Evolutionary conservation across 768 basidiomycete species (phyloP), one percentile per base, ranked within the genome.

Genomic region (Amanita rimosa): DNA sequence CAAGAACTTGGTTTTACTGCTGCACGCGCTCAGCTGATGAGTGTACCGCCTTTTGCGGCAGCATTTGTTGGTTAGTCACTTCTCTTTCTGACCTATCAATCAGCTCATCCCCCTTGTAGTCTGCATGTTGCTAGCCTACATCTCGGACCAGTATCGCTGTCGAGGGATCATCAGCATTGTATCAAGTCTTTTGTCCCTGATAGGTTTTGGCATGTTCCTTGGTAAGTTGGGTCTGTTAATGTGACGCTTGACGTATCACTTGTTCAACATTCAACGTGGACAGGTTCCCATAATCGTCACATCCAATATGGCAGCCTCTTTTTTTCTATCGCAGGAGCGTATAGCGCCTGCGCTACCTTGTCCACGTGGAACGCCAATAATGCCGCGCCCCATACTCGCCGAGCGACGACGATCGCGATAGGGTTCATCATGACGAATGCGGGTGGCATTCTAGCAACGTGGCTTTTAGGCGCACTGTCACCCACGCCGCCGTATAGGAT

Each of bases 401-500:
- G 81, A 1, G 71, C 78, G 53, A 79, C 79, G 0, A 66, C 73
- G 27, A 67, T 81, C 44, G 79, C 79, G 14, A 67, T 80, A 21
- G 70, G 71, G 0, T 75, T 78, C 53, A 75, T 76, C 54, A 68
- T 75, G 67, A 74, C 74, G 19, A 81, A 81, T 56, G 64, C 69
- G 0, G 79, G 79, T 7, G 78, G 78, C 2, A 79, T 83, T 41
- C 71, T 81, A 29, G 68, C 72, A 0, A 81, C 77, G 0, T 81
- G 79, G 78, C 68, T 79, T 8, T 58, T 80, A 27, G 78, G 76
- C 9, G 55, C 64, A 3, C 57, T 80, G 11, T 76, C 75, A 2
- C 63, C 70, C 0, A 63, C 72, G 1, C 79, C 78, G 7, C 53
- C 64, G 11, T 81, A 80, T 13, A 31, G 11, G 31, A 31, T 13